Conservation (phyloP, 2,329 filamentous ascomycete genomes). For the Aspergillus alliaceus region DNA sequence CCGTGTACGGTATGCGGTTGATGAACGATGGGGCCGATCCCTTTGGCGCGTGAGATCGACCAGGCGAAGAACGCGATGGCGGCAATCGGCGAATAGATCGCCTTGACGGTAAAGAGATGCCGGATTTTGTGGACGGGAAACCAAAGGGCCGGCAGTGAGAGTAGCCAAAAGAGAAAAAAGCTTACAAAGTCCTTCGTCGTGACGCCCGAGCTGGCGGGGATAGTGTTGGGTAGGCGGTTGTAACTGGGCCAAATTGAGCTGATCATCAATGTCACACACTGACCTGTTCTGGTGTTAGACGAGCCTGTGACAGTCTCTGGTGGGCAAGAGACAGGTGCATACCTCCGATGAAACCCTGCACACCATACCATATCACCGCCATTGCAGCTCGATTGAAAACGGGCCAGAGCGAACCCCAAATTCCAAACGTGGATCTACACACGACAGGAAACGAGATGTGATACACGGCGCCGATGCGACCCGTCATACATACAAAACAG, state of each 20-base stretch:
- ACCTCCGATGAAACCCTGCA: slow-evolving; percentile 71
- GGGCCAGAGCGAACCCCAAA: slow-evolving; percentile 87
- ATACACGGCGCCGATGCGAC: slow-evolving; percentile 81
- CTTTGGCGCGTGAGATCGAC: slow-evolving; percentile 78
- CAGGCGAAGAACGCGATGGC: slow-evolving; percentile 85
- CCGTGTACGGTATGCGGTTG: slow-evolving; percentile 65
- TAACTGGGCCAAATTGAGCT: slow-evolving; percentile 71
- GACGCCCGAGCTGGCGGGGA: slow-evolving; percentile 65
- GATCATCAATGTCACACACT: slow-evolving; percentile 88
- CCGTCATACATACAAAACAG: slow-evolving; percentile 73
- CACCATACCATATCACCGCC: slow-evolving; percentile 85
- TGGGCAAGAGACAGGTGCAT: slow-evolving; percentile 14
- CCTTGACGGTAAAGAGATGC: slow-evolving; percentile 88
- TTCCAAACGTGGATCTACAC: slow-evolving; percentile 75
- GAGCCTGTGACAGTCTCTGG: background rate
- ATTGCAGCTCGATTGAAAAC: slow-evolving; percentile 87
- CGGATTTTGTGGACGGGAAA: slow-evolving; percentile 86
- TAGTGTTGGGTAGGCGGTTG: slow-evolving; percentile 65
- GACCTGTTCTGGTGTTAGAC: slow-evolving; percentile 44
- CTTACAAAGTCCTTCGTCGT: slow-evolving; percentile 73
- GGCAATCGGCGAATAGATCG: slow-evolving; percentile 78
- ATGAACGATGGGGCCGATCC: slow-evolving; percentile 77
- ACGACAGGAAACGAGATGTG: slow-evolving; percentile 88
- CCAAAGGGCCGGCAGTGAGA: slow-evolving; percentile 80
- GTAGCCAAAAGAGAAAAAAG: slow-evolving; percentile 85